Evolutionary conservation across 805 yeast genomes (phyloP).

Genomic region (Candida oleophila): DNA sequence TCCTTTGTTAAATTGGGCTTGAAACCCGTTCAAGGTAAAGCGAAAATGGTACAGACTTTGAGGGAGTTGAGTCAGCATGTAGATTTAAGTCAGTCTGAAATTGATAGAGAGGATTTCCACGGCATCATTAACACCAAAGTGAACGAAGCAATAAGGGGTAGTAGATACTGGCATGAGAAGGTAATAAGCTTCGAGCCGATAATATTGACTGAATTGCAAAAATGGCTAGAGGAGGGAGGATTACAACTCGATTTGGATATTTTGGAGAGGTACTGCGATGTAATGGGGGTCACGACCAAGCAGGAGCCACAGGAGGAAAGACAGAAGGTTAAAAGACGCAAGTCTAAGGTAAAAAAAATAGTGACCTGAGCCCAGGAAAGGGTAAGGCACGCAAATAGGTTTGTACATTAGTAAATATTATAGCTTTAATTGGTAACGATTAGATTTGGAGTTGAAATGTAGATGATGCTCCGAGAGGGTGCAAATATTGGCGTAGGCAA

Average conservation of each 20-base stretch:
- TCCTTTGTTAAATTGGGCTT: slow-evolving; percentile 36
- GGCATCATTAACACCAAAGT: slow-evolving; percentile 1
- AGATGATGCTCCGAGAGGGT: too few relatives aligned
- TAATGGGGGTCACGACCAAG: slow-evolving; percentile 20
- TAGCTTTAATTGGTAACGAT: too few relatives aligned
- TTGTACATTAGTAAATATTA: too few relatives aligned
- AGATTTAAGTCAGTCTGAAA: background rate
- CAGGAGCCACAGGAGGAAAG: background rate
- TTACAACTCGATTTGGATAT: slow-evolving; percentile 17
- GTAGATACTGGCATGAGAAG: slow-evolving; percentile 21
- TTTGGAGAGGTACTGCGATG: slow-evolving; percentile 25
- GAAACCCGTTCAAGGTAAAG: slow-evolving; percentile 31
- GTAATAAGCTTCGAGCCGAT: slow-evolving; percentile 29
- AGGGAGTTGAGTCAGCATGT: slow-evolving; percentile 9
- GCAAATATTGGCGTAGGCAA: too few relatives aligned
- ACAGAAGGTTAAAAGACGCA: background rate
- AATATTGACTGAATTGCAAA: slow-evolving; percentile 16
- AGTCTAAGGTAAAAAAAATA: background rate
- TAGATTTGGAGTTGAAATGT: too few relatives aligned
- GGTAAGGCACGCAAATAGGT: too few relatives aligned
- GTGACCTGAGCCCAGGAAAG: too few relatives aligned
- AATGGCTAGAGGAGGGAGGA: slow-evolving; percentile 15
- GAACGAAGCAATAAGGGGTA: slow-evolving; percentile 5
- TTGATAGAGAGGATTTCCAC: background rate
- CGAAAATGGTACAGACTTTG: slow-evolving; percentile 31